Evolutionary conservation across 2,329 filamentous ascomycete species (phyloP), one percentile per base, ranked within the genome.

Genomic region (Aureobasidium sp.): DNA sequence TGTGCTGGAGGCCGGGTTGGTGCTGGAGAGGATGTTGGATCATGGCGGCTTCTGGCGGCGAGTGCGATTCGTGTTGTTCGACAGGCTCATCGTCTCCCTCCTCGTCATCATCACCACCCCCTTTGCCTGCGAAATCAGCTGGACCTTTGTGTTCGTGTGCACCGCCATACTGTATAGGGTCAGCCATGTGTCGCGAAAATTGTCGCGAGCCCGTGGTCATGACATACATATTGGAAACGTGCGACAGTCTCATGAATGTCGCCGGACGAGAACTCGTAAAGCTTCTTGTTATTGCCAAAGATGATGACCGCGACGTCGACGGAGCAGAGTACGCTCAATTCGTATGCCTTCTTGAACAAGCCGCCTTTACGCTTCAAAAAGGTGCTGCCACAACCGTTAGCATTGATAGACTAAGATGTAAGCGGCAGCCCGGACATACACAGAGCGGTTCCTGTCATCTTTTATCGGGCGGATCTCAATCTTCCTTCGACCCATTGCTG

Each of bases 381-480:
- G 48, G 94, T 99, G 67, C 92, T 97, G 71, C 62, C 47, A 41
- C 41, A 30, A 25, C 54, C 42, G 54, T 58, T 48, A 58, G 54
- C 54, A 47, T 21, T 39, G 42, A 41, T 21, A 27, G 52, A 44
- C 16, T 25, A 58, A 58, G 37, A 47, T 47, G 39, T n/a, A 58
- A 39, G 42, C 21, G 53, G 41, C 27, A 13, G 15, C 59, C 16
- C 62, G 44, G 91, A 97, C 92, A 97, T 92, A 71, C 41, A 25
- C 41, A 15, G 92, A 96, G 74, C 92, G 91, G 74, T 97, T 97
- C 71, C 92, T 86, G 77, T 97, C 92, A 86, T 97, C 92, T 78
- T 96, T 97, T 83, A 97, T 97, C 69, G 93, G 91, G 79, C 97
- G 97, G 82, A 99, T 97, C 81, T 97, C 94, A 74, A 99, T 99